Base-by-base conservation (phyloP, 2,329 filamentous ascomycete species). In the Verticillium klebahnii region DNA sequence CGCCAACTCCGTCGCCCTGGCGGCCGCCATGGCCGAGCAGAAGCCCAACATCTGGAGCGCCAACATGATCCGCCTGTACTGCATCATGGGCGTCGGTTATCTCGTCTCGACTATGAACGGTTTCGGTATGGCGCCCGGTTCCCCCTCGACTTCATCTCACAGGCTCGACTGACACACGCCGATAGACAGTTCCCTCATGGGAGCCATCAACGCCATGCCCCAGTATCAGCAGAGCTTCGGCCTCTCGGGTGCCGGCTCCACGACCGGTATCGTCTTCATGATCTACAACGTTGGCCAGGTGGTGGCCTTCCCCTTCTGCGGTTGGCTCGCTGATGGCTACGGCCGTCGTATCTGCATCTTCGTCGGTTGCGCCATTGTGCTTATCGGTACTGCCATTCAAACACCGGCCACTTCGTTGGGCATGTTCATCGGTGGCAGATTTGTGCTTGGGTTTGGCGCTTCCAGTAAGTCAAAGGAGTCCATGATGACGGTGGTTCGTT, bases 401-500 rank as follows among this genome's bases (percentile, higher is more conserved):
- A 63, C 68, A 0, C 63, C 68, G 1, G 65, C 81, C 37, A 68
- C 77, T 56, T 75, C 74, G 40, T 75, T 81, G 1, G 75, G 74
- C 5, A 80, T 82, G 62, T 87, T 88, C 12, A 52, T 65, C 2
- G 64, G 57, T 5, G 64, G 64, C 17, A 45, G 64, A 4, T 62
- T 65, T 1, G 67, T 85, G 8, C 76, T 85, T 5, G 82, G 82
- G 1, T 83, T 84, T 57, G 86, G 86, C 32, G 85, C 86, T 36
- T 79, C 83, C 11, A 52, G 45, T 52, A 52, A 5, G 14, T 57
- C 7, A 1, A 12, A 23, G 15, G 17, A 14, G 40, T 4, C 1
- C 3, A 2, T 19, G 34, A 17, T 50, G 2, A 8, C 0, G 6
- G 6, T 31, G 7, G 19, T 0, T 5, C 19, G 14, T 8, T 59